Conservation (phyloP, 1,139 yeast species). For the Hyphopichia khmerensis region DNA sequence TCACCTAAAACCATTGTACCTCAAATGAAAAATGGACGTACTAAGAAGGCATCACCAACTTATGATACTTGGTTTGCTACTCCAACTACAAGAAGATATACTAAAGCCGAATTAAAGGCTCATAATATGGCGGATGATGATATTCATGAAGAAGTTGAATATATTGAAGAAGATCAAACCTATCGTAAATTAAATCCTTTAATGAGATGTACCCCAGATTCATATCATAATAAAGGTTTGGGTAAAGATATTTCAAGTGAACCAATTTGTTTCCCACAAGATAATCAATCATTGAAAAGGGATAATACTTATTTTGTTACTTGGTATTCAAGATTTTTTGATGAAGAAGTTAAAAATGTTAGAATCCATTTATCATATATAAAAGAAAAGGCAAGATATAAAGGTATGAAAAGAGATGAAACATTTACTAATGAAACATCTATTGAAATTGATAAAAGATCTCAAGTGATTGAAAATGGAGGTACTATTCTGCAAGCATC, state of each 20-base stretch:
- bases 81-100: slow-evolving; percentile 55
- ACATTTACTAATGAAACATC: neutral
- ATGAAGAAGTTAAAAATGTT: slow-evolving; percentile 53
- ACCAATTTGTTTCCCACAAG: slow-evolving; percentile 83
- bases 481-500: slow-evolving; percentile 43
- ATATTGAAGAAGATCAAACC: slow-evolving; percentile 64
- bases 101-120: slow-evolving; percentile 63
- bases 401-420: slow-evolving; percentile 53
- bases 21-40: slow-evolving; percentile 66
- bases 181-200: slow-evolving; percentile 72
- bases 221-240: slow-evolving; percentile 63
- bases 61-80: slow-evolving; percentile 77
- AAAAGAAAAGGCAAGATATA: slow-evolving; percentile 51
- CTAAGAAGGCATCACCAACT: slow-evolving; percentile 65
- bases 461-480: slow-evolving; percentile 38
- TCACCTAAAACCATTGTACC: slow-evolving; percentile 79
- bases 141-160: slow-evolving; percentile 51
- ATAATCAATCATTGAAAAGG: slow-evolving; percentile 51
- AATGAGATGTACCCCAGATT: slow-evolving; percentile 80
- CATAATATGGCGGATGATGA: slow-evolving; percentile 67
- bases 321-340: slow-evolving; percentile 71
- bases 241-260: slow-evolving; percentile 56
- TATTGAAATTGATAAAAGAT: slow-evolving; percentile 22
- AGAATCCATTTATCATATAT: slow-evolving; percentile 67
- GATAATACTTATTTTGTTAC: slow-evolving; percentile 72